These are phyloP conservation scores for Lachnellula willkommii DNA, from an alignment of 2,329 filamentous ascomycete species.

Conservation along the genomic window DNA sequence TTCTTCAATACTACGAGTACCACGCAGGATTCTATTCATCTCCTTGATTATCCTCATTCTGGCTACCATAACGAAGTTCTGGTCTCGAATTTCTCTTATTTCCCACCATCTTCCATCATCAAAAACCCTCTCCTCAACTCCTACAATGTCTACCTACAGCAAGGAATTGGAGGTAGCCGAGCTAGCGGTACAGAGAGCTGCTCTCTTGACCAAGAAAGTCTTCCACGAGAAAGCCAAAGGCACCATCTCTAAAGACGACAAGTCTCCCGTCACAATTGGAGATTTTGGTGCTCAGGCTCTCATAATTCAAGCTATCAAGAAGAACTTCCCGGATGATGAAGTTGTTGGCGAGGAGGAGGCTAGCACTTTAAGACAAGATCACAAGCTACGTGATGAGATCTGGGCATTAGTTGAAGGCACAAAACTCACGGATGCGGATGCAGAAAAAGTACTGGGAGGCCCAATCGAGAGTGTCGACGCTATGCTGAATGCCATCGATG, in stretches of 20 bases:
- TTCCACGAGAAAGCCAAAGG: constrained; percentile 90
- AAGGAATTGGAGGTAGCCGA: constrained; percentile 79
- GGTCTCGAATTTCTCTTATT: constrained; percentile 27
- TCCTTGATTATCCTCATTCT: constrained; percentile 26
- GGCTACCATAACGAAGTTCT: constrained; percentile 27
- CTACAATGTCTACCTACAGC: constrained; percentile 50
- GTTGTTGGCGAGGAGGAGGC: constrained; percentile 96
- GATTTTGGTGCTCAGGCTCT: constrained; percentile 97
- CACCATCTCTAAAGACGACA: constrained; percentile 89
- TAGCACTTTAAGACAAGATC: constrained; percentile 67
- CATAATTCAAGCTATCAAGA: constrained; percentile 83
- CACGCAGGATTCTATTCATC: constrained; percentile 19
- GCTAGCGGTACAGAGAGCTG: constrained; percentile 80
- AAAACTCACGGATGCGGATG: constrained; percentile 59
- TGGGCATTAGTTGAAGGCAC: constrained; percentile 77
- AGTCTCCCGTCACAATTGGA: constrained; percentile 93
- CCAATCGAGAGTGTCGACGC: constrained; percentile 59
- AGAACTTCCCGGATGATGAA: constrained; percentile 84
- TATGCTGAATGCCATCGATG: constrained; percentile 64
- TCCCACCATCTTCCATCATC: constrained; percentile 25
- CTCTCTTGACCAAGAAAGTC: constrained; percentile 69
- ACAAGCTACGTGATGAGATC: constrained; percentile 65
- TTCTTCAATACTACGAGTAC: constrained; percentile 1
- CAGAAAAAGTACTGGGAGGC: constrained; percentile 65
- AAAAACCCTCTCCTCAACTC: constrained; percentile 15